These are phyloP conservation scores for Petrea volubilis DNA, from an alignment of 257 asterid species.

Conservation along the genomic window DNA sequence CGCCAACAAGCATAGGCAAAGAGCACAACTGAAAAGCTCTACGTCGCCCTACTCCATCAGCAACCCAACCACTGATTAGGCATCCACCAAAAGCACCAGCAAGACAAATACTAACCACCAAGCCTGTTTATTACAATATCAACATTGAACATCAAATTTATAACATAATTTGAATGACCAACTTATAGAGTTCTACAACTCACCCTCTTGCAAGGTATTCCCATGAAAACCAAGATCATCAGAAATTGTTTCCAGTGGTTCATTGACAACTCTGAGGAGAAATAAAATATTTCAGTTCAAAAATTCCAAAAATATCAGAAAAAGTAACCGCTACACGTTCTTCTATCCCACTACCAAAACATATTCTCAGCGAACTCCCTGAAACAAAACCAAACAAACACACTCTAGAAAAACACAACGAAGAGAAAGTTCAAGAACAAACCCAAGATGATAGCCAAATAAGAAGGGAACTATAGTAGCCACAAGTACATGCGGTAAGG, in stretches of 20 bases:
- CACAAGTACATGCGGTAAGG: slow-evolving; percentile 80
- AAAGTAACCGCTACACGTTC: too few species aligned
- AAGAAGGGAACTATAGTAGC: slow-evolving; percentile 79
- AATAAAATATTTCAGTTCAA: slow-evolving; percentile 11
- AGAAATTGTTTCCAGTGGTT: slow-evolving; percentile 93
- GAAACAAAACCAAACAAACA: background rate
- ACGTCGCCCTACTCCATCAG: slow-evolving; percentile 87
- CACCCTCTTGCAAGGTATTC: slow-evolving; percentile 78
- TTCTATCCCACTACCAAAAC: too few species aligned
- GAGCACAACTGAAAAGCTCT: slow-evolving; percentile 86
- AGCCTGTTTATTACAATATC: slow-evolving; percentile 46
- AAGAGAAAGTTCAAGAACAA: slow-evolving; percentile 32
- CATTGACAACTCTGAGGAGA: slow-evolving; percentile 78
- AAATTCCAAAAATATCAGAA: background rate
- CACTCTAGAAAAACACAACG: background rate
- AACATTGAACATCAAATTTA: slow-evolving; percentile 16
- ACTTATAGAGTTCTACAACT: slow-evolving; percentile 5
- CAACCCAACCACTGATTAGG: slow-evolving; percentile 81
- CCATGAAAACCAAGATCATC: slow-evolving; percentile 87
- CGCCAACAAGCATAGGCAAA: slow-evolving; percentile 82
- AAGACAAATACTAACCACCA: slow-evolving; percentile 86
- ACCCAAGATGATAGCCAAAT: slow-evolving; percentile 98
- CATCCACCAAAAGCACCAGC: slow-evolving; percentile 95
- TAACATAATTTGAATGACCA: background rate
- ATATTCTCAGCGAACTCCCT: too few species aligned